Percentiles rank a stretch among this genome's conserved stretches.
Conservation (phyloP, 345 rosid species). For the Capsella bursapastoris region DNA sequence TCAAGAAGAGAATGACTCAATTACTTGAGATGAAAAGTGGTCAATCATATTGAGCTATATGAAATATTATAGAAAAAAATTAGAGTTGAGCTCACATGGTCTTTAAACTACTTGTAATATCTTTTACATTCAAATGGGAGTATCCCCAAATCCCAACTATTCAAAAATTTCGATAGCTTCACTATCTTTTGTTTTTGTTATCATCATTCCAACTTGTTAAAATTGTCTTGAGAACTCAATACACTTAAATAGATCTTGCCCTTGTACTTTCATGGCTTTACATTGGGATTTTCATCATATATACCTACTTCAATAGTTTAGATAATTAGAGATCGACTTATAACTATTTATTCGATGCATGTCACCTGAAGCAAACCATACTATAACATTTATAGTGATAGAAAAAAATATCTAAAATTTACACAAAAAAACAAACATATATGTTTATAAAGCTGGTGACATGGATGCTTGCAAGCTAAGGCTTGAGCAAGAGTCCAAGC, state of each 20-base stretch:
- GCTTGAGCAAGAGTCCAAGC: constrained; percentile 35
- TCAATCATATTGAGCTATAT: background rate
- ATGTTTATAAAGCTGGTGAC: constrained; percentile 19
- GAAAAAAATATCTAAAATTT: background rate
- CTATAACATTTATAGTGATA: background rate
- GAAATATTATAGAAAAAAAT: background rate
- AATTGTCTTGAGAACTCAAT: background rate
- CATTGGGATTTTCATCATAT: background rate
- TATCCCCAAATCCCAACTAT: constrained; percentile 1
- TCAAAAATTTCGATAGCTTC: background rate
- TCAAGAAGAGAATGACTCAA: constrained; percentile 1
- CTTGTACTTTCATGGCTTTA: constrained; percentile 7
- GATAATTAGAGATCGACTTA: background rate
- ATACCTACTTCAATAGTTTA: constrained; percentile 3
- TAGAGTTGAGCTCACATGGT: constrained; percentile 24
- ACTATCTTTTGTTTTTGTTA: constrained; percentile 9
- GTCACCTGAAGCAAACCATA: background rate
- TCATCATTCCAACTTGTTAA: constrained; percentile 4
- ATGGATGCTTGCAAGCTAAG: constrained; percentile 43
- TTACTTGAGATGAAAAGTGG: constrained; percentile 20
- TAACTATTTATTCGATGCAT: background rate
- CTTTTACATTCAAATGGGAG: constrained; percentile 11
- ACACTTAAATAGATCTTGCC: background rate
- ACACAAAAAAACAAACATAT: too few relatives aligned
- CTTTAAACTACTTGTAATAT: constrained; percentile 30